phyloP scores from a whole-genome alignment of 2,329 filamentous ascomycete genomes.

The Leptographium flavum region DNA sequence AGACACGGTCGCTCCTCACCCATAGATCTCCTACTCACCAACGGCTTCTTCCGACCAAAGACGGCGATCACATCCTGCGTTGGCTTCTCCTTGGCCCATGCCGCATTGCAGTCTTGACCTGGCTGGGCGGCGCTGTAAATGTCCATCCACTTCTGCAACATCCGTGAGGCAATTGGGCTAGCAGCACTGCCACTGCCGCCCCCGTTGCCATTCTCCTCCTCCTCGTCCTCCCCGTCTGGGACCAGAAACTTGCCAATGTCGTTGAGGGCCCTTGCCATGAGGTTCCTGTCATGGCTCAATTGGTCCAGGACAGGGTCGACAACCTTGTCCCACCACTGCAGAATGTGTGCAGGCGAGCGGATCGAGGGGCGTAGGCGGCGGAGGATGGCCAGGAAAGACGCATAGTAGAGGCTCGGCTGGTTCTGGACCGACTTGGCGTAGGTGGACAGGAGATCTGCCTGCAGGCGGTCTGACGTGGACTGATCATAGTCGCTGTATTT shows the following conservation, averaged over 20 bases:
- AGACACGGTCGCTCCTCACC: background rate
- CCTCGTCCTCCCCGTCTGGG: slow-evolving; percentile 42
- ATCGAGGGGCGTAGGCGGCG: slow-evolving; percentile 50
- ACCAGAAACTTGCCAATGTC: slow-evolving; percentile 50
- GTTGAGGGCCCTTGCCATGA: slow-evolving; percentile 50
- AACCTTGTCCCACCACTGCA: slow-evolving; percentile 59
- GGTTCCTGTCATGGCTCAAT: slow-evolving; percentile 44
- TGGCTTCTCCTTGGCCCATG: slow-evolving; percentile 33
- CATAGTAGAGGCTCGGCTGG: slow-evolving; percentile 36
- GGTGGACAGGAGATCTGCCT: slow-evolving; percentile 56
- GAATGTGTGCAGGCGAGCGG: slow-evolving; percentile 44
- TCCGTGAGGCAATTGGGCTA: slow-evolving; percentile 38
- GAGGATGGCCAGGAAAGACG: slow-evolving; percentile 55
- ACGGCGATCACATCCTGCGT: slow-evolving; percentile 36
- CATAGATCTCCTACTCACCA: slow-evolving; percentile 16
- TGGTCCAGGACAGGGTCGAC: slow-evolving; percentile 39
- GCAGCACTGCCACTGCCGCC: slow-evolving; percentile 22
- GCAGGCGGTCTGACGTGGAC: slow-evolving; percentile 51
- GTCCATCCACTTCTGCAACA: slow-evolving; percentile 44
- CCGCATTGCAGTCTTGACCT: slow-evolving; percentile 21
- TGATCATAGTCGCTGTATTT: slow-evolving; percentile 56
- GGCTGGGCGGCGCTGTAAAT: slow-evolving; percentile 21
- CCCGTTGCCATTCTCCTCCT: slow-evolving; percentile 20
- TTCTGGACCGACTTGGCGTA: slow-evolving; percentile 51
- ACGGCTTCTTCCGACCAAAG: slow-evolving; percentile 56